Evolutionary conservation across 805 yeast genomes (phyloP).

Genomic region (Wickerhamiella nectarea): DNA sequence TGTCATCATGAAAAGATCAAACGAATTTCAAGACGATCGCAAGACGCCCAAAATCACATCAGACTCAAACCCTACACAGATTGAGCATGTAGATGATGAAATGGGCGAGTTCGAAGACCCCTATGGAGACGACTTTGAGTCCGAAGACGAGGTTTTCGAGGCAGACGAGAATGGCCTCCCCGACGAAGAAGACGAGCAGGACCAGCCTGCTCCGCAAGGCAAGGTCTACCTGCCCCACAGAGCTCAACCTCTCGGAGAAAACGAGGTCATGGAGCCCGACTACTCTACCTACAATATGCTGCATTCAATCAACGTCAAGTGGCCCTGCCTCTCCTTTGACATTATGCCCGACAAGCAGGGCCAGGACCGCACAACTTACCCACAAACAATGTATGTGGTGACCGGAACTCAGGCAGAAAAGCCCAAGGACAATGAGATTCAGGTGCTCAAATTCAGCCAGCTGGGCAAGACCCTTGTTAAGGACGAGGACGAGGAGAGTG

Average conservation of each 20-base stretch:
- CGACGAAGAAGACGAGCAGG: slow-evolving; percentile 53
- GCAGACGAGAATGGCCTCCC: slow-evolving; percentile 85
- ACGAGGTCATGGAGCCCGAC: slow-evolving; percentile 92
- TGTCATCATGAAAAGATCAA: slow-evolving; percentile 31
- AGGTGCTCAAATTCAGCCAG: slow-evolving; percentile 69
- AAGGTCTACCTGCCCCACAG: slow-evolving; percentile 71
- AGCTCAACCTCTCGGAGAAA: slow-evolving; percentile 83
- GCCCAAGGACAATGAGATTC: slow-evolving; percentile 76
- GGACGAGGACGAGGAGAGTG: slow-evolving; percentile 63
- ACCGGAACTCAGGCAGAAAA: slow-evolving; percentile 90
- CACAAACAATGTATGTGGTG: slow-evolving; percentile 71
- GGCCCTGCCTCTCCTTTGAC: slow-evolving; percentile 94
- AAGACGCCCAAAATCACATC: slow-evolving; percentile 30
- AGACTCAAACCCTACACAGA: slow-evolving; percentile 10
- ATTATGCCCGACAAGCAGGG: slow-evolving; percentile 79
- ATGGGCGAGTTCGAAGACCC: slow-evolving; percentile 43
- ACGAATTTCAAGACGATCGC: slow-evolving; percentile 26
- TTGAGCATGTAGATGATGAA: slow-evolving; percentile 21
- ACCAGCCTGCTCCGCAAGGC: slow-evolving; percentile 29
- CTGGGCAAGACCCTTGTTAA: slow-evolving; percentile 76
- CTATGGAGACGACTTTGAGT: slow-evolving; percentile 74
- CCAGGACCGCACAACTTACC: slow-evolving; percentile 74
- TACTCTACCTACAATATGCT: slow-evolving; percentile 93
- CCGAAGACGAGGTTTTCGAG: slow-evolving; percentile 58
- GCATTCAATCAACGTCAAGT: slow-evolving; percentile 82